Evolutionary conservation across 176 grass and related monocot genomes (phyloP), one percentile per base, ranked within the genome.

Genomic region (Rhynchospora breviuscula): DNA sequence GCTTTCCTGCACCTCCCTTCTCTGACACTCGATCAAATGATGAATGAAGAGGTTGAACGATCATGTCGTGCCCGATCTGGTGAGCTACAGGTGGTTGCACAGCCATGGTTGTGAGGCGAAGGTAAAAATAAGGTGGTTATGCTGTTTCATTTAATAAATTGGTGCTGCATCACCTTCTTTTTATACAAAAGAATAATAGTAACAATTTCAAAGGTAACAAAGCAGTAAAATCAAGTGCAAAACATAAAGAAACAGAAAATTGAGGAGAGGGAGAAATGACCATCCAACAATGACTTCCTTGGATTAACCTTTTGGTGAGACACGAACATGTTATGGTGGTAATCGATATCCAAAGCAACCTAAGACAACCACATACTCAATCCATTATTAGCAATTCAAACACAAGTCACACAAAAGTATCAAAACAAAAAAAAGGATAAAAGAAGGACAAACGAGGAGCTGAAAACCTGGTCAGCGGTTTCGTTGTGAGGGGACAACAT

Each of bases 211-310:
- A 35, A 35, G 33, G 33, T 70, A 77, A 31, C 10, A 74, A 15
- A 51, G 18, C 14, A 63, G 35, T 6, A 12, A 64, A 35, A 54
- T 53, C 7, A 76, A 54, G 12, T 46, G 66, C 11, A 53, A 17
- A 86, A 58, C 65, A 49, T 15, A 81, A 33, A 57, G 33, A 29
- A 67, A 61, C 8, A 66, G 15, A 85, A 44, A 77, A 59, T 43
- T 23, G 18, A 65, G 46, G 43, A 17, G 47, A 64, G 59, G 15
- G 35, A 26, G 58, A 67, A 23, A 21, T 69, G 29, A 99, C 96
- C 96, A 99, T 90, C 96, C 96, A 45, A 99, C 96, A 76, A 99
- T 84, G 22, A 87, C 91, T 82, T 99, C 93, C 82, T 99, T 95
- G 93, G 88, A 80, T 95, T 95, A 26, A 95, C 93, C 86, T 95